Evolutionary conservation across 768 basidiomycete genomes (phyloP).

Genomic region (Pleurotus giganteus): DNA sequence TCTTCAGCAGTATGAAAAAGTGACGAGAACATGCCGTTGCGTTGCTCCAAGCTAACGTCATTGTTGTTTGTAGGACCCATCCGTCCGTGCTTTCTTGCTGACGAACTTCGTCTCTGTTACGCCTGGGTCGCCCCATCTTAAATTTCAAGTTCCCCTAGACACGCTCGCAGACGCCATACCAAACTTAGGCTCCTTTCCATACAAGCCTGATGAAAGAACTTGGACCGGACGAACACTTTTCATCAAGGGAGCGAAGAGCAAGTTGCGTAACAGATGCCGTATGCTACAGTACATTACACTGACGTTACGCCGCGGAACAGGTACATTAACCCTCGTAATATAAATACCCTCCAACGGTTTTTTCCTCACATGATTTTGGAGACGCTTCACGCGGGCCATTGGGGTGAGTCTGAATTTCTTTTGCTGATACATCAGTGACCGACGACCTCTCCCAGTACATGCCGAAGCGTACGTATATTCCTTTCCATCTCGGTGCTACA

Average conservation of each 20-base stretch:
- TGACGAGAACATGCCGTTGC: constrained; percentile 19
- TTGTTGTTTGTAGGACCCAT: constrained; percentile 52
- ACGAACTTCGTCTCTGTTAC: constrained; percentile 65
- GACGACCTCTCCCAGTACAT: constrained; percentile 53
- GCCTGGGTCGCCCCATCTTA: constrained; percentile 30
- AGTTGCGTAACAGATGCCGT: constrained; percentile 35
- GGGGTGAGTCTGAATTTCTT: constrained; percentile 54
- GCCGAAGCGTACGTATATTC: constrained; percentile 57
- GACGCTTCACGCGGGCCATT: constrained; percentile 76
- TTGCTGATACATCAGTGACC: background rate
- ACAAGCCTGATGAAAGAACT: constrained; percentile 46
- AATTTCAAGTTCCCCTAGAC: constrained; percentile 73
- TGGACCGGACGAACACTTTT: constrained; percentile 67
- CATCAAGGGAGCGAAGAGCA: constrained; percentile 78
- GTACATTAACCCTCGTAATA: constrained; percentile 74
- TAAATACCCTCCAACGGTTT: constrained; percentile 57
- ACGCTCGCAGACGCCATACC: constrained; percentile 60
- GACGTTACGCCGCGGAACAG: constrained; percentile 28
- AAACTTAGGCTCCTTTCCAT: constrained; percentile 80
- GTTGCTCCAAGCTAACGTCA: background rate
- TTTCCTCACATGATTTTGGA: constrained; percentile 71
- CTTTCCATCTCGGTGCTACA: background rate
- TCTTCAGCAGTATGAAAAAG: constrained; percentile 61
- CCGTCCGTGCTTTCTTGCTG: constrained; percentile 78
- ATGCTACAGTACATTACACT: background rate